phyloP scores from a whole-genome alignment of 2,329 filamentous ascomycete species.

The Colletotrichum camelliae region DNA sequence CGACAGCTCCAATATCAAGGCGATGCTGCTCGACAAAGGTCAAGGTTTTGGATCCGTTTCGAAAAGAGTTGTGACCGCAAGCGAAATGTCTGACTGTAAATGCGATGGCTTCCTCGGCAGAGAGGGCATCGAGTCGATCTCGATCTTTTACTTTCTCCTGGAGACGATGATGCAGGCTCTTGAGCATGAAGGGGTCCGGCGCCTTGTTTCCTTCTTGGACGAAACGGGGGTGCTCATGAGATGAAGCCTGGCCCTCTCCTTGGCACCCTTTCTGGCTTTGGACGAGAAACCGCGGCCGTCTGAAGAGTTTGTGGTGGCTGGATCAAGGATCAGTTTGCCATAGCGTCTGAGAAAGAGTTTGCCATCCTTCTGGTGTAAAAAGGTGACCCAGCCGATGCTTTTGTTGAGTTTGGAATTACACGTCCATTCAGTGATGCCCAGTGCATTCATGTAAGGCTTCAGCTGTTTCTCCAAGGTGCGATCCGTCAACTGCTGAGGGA shows the following conservation, averaged over 20 bases:
- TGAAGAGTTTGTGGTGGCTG: neutral
- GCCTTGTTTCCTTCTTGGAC: constrained; percentile 38
- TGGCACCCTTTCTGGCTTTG: neutral
- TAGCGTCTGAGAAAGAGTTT: constrained; percentile 45
- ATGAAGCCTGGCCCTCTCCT: constrained; percentile 31
- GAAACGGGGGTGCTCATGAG: constrained; percentile 35
- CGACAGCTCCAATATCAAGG: constrained; percentile 37
- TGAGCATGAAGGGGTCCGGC: constrained; percentile 39
- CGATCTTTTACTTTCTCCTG: constrained; percentile 30
- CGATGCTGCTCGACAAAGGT: constrained; percentile 48
- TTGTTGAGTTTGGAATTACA: constrained; percentile 47
- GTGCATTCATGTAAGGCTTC: constrained; percentile 38
- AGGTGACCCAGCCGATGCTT: constrained; percentile 44
- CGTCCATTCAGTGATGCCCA: constrained; percentile 47
- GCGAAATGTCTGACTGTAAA: constrained; percentile 27
- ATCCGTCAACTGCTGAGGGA: constrained; percentile 47
- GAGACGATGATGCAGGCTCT: constrained; percentile 35
- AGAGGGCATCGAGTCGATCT: constrained; percentile 10
- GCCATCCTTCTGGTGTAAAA: constrained; percentile 45
- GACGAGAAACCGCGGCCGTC: neutral
- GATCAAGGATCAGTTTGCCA: constrained; percentile 28
- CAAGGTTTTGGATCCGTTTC: constrained; percentile 31
- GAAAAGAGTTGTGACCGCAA: constrained; percentile 56
- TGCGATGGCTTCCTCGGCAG: constrained; percentile 24
- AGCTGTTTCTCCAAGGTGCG: constrained; percentile 43